These are phyloP conservation scores for Cordyceps tenuipes DNA, from an alignment of 2,329 filamentous ascomycete species.

Conservation along the genomic window DNA sequence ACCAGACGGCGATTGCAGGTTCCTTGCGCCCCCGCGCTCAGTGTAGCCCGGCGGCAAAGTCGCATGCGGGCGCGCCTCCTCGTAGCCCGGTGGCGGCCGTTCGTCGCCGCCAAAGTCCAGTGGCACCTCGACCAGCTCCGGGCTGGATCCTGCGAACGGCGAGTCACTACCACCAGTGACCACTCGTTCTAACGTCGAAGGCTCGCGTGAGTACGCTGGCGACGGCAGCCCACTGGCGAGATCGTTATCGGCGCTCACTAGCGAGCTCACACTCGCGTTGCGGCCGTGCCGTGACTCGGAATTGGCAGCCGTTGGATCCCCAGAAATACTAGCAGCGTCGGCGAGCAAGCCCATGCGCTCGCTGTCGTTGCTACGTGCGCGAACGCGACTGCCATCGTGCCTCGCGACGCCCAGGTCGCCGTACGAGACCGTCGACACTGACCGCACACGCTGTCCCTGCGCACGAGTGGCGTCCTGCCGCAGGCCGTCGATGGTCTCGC, in stretches of 20 bases:
- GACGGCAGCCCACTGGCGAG: slow-evolving; percentile 30
- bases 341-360: slow-evolving; percentile 64
- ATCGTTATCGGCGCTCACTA: slow-evolving; percentile 42
- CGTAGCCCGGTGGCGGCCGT: slow-evolving; percentile 44
- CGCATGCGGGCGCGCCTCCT: slow-evolving; percentile 30
- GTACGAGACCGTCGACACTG: slow-evolving; percentile 69
- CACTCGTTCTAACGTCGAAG: neutral
- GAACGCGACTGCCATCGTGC: slow-evolving; percentile 67
- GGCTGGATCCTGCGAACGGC: slow-evolving; percentile 37
- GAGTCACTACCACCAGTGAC: neutral
- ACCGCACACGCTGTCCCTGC: slow-evolving; percentile 52
- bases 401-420: slow-evolving; percentile 66
- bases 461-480: slow-evolving; percentile 47
- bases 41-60: slow-evolving; percentile 45
- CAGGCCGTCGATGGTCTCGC: slow-evolving; percentile 52
- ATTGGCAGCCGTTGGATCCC: slow-evolving; percentile 25
- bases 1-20: neutral
- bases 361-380: slow-evolving; percentile 65
- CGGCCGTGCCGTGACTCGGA: slow-evolving; percentile 31
- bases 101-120: slow-evolving; percentile 37
- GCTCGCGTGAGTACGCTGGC: slow-evolving; percentile 18
- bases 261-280: slow-evolving; percentile 43
- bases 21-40: slow-evolving; percentile 17
- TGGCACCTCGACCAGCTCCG: slow-evolving; percentile 44
- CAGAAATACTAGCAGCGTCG: slow-evolving; percentile 56